These are phyloP conservation scores for Thalassiosira profunda DNA, from an alignment of 108 stramenopile genomes.

Conservation along the genomic window DNA sequence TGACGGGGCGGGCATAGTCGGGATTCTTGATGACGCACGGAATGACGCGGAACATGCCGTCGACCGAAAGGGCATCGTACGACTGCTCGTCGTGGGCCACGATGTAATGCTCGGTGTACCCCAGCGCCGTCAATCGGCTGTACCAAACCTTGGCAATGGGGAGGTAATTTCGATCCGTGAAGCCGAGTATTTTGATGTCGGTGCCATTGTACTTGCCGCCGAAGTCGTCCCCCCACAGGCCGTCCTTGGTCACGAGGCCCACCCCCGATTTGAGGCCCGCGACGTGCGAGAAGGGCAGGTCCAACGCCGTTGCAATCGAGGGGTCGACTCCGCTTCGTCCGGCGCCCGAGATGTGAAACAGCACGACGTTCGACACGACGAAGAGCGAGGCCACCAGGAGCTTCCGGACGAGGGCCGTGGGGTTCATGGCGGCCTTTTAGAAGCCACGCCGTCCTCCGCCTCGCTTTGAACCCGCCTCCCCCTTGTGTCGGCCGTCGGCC, in stretches of 20 bases:
- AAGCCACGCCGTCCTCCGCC: no score
- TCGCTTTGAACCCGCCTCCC: no score
- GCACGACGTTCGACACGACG: no score
- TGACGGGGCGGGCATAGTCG: background rate
- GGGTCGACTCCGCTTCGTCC: no score
- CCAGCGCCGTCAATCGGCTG: slow-evolving; percentile 29
- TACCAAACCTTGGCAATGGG: slow-evolving; percentile 36
- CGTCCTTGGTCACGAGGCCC: background rate
- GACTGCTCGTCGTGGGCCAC: background rate
- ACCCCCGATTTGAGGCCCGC: no score
- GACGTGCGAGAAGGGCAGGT: no score
- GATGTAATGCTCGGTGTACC: slow-evolving; percentile 4
- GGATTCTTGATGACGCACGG: background rate
- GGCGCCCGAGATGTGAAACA: no score
- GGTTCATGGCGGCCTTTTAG: no score
- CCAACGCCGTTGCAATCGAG: no score
- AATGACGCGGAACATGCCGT: background rate
- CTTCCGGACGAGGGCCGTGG: no score
- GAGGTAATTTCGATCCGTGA: slow-evolving; percentile 24
- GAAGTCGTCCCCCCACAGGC: background rate
- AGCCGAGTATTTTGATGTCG: slow-evolving; percentile 32
- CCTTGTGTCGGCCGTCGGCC: no score
- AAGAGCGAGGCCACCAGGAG: no score
- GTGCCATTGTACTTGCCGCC: background rate
- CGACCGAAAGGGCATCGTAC: background rate